Percentiles rank a stretch among this genome's conserved stretches.
Evolutionary conservation across 768 basidiomycete genomes (phyloP).

Genomic region (Cystofilobasidium capitatum): DNA sequence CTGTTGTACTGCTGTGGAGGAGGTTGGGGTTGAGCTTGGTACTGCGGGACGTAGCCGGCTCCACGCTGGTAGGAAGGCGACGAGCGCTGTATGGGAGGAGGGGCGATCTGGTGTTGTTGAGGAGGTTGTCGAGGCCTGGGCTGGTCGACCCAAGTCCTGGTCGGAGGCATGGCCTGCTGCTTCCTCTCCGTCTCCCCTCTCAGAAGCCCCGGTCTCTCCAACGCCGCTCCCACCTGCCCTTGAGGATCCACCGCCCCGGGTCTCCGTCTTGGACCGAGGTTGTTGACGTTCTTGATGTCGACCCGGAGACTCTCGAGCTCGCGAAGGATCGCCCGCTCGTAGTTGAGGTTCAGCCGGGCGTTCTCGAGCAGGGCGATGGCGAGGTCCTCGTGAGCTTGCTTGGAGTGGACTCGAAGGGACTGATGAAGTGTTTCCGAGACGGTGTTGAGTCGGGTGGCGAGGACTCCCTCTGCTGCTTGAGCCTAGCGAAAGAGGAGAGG

Average conservation of each 20-base stretch:
- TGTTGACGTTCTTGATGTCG: constrained; percentile 49
- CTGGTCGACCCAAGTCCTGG: constrained; percentile 32
- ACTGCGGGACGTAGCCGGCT: constrained; percentile 37
- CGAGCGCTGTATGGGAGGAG: constrained; percentile 9
- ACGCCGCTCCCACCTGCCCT: constrained; percentile 43
- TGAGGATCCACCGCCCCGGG: constrained; percentile 36
- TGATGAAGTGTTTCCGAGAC: constrained; percentile 89
- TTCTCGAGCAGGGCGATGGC: constrained; percentile 84
- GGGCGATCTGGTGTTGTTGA: neutral
- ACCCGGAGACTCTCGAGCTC: constrained; percentile 75
- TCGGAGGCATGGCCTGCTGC: constrained; percentile 52
- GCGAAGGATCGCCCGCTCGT: constrained; percentile 74
- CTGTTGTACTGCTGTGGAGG: neutral
- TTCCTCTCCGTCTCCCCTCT: constrained; percentile 45
- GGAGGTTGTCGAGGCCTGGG: constrained; percentile 42
- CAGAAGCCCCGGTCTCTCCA: constrained; percentile 46
- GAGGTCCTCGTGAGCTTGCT: constrained; percentile 80
- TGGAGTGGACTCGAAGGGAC: constrained; percentile 72
- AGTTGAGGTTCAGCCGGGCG: constrained; percentile 80
- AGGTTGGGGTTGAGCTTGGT: neutral
- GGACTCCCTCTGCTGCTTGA: constrained; percentile 72
- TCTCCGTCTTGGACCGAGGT: constrained; percentile 29
- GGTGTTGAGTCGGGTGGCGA: constrained; percentile 75
- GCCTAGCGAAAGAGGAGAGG: constrained; percentile 48
- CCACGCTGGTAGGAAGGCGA: neutral